Evolutionary conservation across 2,329 filamentous ascomycete species (phyloP).

Genomic region (Aspergillus japonicus): DNA sequence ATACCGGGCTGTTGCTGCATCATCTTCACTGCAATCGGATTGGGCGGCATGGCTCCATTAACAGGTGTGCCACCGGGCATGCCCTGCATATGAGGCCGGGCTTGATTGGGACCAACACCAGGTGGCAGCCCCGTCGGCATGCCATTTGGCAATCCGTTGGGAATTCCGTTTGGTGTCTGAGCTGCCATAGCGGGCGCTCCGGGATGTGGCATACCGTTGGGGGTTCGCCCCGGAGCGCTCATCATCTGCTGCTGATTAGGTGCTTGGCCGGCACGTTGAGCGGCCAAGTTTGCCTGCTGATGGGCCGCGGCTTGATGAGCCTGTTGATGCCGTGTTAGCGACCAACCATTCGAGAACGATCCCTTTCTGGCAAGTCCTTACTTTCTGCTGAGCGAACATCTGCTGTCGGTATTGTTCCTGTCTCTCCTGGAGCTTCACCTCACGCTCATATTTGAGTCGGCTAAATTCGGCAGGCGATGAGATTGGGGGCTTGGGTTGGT

Average conservation of each 20-base stretch:
- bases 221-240: slow-evolving; percentile 39
- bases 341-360: not conserved
- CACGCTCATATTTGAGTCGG: slow-evolving; percentile 80
- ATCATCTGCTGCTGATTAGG: slow-evolving; percentile 42
- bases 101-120: slow-evolving; percentile 37
- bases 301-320: no score
- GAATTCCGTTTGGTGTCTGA: slow-evolving; percentile 44
- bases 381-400: slow-evolving; percentile 56
- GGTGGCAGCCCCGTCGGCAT: slow-evolving; percentile 45
- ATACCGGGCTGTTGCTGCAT: slow-evolving; percentile 58
- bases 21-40: slow-evolving; percentile 59
- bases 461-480: slow-evolving; percentile 90
- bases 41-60: slow-evolving; percentile 52
- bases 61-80: slow-evolving; percentile 42
- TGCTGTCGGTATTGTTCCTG: slow-evolving; percentile 63
- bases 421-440: slow-evolving; percentile 63
- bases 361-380: slow-evolving; percentile 27
- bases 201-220: slow-evolving; percentile 40
- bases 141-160: slow-evolving; percentile 51
- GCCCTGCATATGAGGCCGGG: slow-evolving; percentile 43
- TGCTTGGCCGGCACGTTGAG: slow-evolving; percentile 44
- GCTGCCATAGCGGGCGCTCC: slow-evolving; percentile 37
- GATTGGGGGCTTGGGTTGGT: slow-evolving; percentile 58
- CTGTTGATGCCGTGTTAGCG: slow-evolving; percentile 13
- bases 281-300: slow-evolving; percentile 43